These are phyloP conservation scores for Aschersonia sp. DNA, from an alignment of 2,329 filamentous ascomycete genomes.

Conservation along the genomic window DNA sequence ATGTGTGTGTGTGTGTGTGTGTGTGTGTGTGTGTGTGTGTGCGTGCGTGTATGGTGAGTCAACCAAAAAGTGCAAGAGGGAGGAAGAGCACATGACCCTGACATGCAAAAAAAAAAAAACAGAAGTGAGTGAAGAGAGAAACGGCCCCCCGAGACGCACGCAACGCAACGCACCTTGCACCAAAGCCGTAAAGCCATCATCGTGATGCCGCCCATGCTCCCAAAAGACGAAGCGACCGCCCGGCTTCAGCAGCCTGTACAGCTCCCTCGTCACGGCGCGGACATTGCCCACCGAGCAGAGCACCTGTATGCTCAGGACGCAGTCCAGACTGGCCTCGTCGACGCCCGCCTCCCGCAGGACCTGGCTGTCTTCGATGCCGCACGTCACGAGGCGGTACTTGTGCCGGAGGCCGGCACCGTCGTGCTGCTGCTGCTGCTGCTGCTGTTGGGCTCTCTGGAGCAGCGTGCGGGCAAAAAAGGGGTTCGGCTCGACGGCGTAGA, in stretches of 20 bases:
- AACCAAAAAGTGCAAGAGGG: too few relatives aligned
- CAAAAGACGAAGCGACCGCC: slow-evolving; percentile 31
- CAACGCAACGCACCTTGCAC: slow-evolving; percentile 14
- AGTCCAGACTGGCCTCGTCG: slow-evolving; percentile 19
- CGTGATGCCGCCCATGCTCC: slow-evolving; percentile 21
- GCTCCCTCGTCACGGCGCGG: slow-evolving; percentile 12
- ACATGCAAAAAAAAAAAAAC: neutral
- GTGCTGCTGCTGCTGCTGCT: too few relatives aligned
- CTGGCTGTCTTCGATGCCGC: slow-evolving; percentile 23
- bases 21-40: too few relatives aligned
- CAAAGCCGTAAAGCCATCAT: slow-evolving; percentile 10
- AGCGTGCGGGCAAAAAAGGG: slow-evolving; percentile 15
- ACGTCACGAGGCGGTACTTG: slow-evolving; percentile 22
- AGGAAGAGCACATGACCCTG: neutral
- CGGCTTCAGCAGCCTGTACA: slow-evolving; percentile 28
- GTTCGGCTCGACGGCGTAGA: slow-evolving; percentile 29
- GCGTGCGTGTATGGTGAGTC: too few relatives aligned
- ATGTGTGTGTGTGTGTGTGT: too few relatives aligned
- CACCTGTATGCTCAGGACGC: slow-evolving; percentile 26
- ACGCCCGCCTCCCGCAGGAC: slow-evolving; percentile 21
- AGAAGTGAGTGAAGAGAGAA: neutral
- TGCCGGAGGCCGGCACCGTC: slow-evolving; percentile 10
- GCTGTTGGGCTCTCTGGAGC: slow-evolving; percentile 13
- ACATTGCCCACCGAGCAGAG: slow-evolving; percentile 23
- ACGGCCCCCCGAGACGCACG: too few relatives aligned